Percentiles rank a stretch among this genome's conserved stretches.
Evolutionary conservation across 257 asterid genomes (phyloP).

Genomic region (Perilla frutescens): DNA sequence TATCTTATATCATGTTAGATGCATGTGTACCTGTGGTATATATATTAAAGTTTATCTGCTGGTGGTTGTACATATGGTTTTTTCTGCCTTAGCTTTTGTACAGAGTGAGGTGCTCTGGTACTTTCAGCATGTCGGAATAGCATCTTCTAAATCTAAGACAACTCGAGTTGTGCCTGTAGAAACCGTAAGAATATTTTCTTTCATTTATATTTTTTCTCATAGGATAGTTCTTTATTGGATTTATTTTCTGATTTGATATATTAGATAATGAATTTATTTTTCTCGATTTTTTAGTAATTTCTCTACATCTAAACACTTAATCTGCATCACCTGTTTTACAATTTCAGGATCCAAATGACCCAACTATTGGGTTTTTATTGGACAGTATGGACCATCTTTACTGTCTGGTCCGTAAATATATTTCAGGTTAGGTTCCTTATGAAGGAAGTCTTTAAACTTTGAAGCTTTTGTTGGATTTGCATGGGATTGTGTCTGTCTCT

Average conservation of each 20-base stretch:
- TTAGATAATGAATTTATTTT: slow-evolving; percentile 6
- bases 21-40: slow-evolving; percentile 18
- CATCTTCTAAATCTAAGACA: slow-evolving; percentile 77
- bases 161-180: slow-evolving; percentile 80
- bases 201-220: slow-evolving; percentile 17
- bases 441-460: slow-evolving; percentile 14
- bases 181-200: slow-evolving; percentile 65
- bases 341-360: slow-evolving; percentile 95
- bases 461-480: slow-evolving; percentile 29
- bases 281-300: slow-evolving; percentile 21
- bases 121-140: slow-evolving; percentile 92
- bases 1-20: slow-evolving; percentile 13
- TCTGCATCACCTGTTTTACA: slow-evolving; percentile 27
- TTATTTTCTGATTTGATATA: slow-evolving; percentile 16
- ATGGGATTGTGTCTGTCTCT: slow-evolving; percentile 3
- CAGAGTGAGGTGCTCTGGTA: slow-evolving; percentile 98
- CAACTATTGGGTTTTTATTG: slow-evolving; percentile 91
- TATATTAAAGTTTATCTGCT: slow-evolving; percentile 26
- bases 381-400: slow-evolving; percentile 98
- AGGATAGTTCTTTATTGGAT: slow-evolving; percentile 29
- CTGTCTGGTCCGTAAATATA: slow-evolving; percentile 95
- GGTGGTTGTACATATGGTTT: slow-evolving; percentile 87
- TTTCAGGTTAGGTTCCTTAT: slow-evolving; percentile 74
- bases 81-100: slow-evolving; percentile 94
- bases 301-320: slow-evolving; percentile 18